Evolutionary conservation across 257 asterid genomes (phyloP), one percentile per base, ranked within the genome.

Genomic region (Capsicum rhomboideum): DNA sequence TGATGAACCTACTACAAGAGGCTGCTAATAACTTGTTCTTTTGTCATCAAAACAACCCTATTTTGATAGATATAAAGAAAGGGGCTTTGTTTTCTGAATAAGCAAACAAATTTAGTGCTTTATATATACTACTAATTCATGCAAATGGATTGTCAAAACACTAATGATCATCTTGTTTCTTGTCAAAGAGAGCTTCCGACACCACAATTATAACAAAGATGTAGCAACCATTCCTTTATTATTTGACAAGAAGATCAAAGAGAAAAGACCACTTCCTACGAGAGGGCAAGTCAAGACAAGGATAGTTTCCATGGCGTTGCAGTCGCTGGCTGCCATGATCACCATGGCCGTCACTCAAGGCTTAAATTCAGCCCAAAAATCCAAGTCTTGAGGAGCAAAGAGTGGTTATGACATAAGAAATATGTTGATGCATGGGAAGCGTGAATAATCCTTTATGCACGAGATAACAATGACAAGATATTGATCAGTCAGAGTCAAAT

Each of bases 251-350:
- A 87, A 79, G 49, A 77, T 83, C 37, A 86, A 71, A 80, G 42
- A 81, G 50, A 74, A 84, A 49, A 56, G 92, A 44, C 63, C 83
- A 1, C 55, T 89, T 9, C 96, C 93, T 0, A 90, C 84, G 78
- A 86, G 96, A 66, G 97, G 96, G 37, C 92, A 90, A 50, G 88
- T 91, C 86, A 91, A 91, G 87, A 85, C 75, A 67, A 91, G 83
- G 90, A 91, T 93, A 54, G 95, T 93, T 21, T 87, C 94, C 0
- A 89, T 88, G 74, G 95, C 92, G 34, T 84, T 92, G 61, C 93
- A 90, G 1, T 89, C 89, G 2, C 81, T 94, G 2, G 84, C 86
- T 20, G 87, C 94, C 0, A 89, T 83, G 52, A 67, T 90, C 68
- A 46, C 87, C 40, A 44, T 6, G 26, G 88, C 81, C 66, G 79